Evolutionary conservation across 2,329 filamentous ascomycete species (phyloP).

Genomic region (Davidsoniella eucalypti): DNA sequence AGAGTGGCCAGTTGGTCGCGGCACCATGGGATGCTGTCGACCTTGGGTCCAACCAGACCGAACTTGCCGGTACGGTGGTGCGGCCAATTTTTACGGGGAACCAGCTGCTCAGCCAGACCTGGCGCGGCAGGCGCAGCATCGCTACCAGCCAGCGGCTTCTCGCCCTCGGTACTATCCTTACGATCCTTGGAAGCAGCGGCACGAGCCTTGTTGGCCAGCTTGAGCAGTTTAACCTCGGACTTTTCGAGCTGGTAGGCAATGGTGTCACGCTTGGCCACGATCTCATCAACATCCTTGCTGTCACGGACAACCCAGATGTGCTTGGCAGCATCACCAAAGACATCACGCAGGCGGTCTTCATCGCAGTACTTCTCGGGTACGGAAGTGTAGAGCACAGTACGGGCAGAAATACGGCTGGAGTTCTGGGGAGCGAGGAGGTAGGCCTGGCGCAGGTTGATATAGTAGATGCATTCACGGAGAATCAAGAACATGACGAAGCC

Average conservation of each 20-base stretch:
- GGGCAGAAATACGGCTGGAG: slow-evolving; percentile 69
- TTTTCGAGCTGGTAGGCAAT: slow-evolving; percentile 68
- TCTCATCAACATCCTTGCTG: slow-evolving; percentile 58
- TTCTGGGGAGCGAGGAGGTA: slow-evolving; percentile 78
- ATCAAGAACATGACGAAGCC: slow-evolving; percentile 79
- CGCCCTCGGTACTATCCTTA: slow-evolving; percentile 23
- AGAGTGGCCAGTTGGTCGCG: slow-evolving; percentile 38
- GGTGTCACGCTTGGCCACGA: slow-evolving; percentile 68
- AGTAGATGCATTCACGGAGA: slow-evolving; percentile 76
- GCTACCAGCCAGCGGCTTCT: slow-evolving; percentile 33
- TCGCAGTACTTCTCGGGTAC: slow-evolving; percentile 67
- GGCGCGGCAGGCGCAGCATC: slow-evolving; percentile 17
- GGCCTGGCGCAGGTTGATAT: slow-evolving; percentile 82
- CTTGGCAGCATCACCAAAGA: slow-evolving; percentile 70
- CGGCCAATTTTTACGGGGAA: slow-evolving; percentile 51
- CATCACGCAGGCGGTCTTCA: slow-evolving; percentile 56
- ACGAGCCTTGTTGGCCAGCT: slow-evolving; percentile 55
- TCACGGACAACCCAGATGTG: slow-evolving; percentile 73
- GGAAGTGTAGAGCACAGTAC: slow-evolving; percentile 76
- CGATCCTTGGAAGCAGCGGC: slow-evolving; percentile 39
- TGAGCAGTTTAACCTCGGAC: slow-evolving; percentile 75
- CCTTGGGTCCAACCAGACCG: slow-evolving; percentile 47
- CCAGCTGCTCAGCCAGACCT: slow-evolving; percentile 44
- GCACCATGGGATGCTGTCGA: slow-evolving; percentile 78
- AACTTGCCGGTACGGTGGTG: slow-evolving; percentile 47